Conservation (phyloP, 495 filamentous ascomycete species). For the Neurospora tetraspora region DNA sequence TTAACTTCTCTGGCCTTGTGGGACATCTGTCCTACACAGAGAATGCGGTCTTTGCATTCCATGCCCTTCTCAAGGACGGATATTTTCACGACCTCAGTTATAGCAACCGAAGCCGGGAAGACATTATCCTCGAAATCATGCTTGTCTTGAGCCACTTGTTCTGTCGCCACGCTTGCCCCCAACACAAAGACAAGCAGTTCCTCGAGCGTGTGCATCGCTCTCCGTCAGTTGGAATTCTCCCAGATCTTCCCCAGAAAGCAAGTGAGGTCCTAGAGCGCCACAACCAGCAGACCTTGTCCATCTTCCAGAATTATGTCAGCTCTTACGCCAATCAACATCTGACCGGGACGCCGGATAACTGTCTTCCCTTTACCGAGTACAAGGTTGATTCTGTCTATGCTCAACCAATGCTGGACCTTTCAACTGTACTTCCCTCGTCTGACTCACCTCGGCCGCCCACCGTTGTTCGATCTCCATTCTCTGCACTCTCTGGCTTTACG, state of each 20-base stretch:
- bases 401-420: neutral
- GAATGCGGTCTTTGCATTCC: conserved; percentile 60
- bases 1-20: conserved; percentile 59
- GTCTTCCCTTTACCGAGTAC: conserved; percentile 47
- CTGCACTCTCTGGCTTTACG: conserved; percentile 56
- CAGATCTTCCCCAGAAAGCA: conserved; percentile 49
- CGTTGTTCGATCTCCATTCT: conserved; percentile 51
- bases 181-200: conserved; percentile 9
- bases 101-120: conserved; percentile 25
- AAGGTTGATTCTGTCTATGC: neutral
- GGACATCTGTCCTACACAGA: conserved; percentile 67
- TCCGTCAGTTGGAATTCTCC: conserved; percentile 51
- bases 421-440: neutral
- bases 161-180: conserved; percentile 13
- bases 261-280: conserved; percentile 44
- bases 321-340: conserved; percentile 59
- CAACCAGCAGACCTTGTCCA: conserved; percentile 49
- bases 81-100: conserved; percentile 57
- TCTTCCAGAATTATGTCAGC: conserved; percentile 57
- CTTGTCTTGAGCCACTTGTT: conserved; percentile 63
- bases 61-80: conserved; percentile 55
- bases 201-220: conserved; percentile 36
- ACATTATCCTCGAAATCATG: conserved; percentile 40
- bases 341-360: conserved; percentile 30
- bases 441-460: conserved; percentile 1